Conservation (phyloP, 106 monocot species). For the Allium cepa region DNA sequence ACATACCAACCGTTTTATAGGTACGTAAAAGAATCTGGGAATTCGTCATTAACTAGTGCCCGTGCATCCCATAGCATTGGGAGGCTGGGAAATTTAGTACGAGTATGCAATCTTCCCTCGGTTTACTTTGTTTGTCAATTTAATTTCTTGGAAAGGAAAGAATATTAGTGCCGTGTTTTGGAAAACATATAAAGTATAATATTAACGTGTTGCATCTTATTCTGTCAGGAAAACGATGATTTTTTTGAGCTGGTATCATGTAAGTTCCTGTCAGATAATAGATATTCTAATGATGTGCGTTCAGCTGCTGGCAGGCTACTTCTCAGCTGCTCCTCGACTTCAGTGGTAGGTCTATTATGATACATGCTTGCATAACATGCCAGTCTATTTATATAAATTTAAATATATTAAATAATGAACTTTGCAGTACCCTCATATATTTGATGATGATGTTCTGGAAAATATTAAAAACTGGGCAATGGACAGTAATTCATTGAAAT, state of each 20-base stretch:
- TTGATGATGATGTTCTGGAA: constrained; percentile 84
- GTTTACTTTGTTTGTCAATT: constrained; percentile 1
- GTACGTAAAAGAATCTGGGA: constrained; percentile 56
- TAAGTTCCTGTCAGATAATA: constrained; percentile 64
- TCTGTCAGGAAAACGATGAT: constrained; percentile 79
- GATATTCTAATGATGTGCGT: constrained; percentile 52
- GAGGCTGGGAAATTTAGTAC: constrained; percentile 63
- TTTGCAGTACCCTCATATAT: constrained; percentile 70
- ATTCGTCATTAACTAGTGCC: constrained; percentile 44
- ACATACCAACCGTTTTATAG: constrained; percentile 17
- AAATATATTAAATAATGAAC: too few species aligned
- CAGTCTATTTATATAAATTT: too few species aligned
- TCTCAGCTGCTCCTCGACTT: constrained; percentile 68
- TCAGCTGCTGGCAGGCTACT: constrained; percentile 76
- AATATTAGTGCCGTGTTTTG: too few species aligned
- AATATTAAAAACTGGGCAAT: constrained; percentile 84
- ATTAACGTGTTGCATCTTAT: background rate
- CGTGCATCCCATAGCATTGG: constrained; percentile 67
- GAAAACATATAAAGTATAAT: too few species aligned
- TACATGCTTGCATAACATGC: background rate
- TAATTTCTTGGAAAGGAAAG: background rate
- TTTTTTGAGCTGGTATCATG: constrained; percentile 80
- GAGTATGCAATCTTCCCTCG: constrained; percentile 28
- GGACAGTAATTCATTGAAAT: constrained; percentile 32
- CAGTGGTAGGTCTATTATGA: constrained; percentile 48